Conservation (phyloP, 1,284 basidiomycete genomes). For the Hypsizygus ulmarius region DNA sequence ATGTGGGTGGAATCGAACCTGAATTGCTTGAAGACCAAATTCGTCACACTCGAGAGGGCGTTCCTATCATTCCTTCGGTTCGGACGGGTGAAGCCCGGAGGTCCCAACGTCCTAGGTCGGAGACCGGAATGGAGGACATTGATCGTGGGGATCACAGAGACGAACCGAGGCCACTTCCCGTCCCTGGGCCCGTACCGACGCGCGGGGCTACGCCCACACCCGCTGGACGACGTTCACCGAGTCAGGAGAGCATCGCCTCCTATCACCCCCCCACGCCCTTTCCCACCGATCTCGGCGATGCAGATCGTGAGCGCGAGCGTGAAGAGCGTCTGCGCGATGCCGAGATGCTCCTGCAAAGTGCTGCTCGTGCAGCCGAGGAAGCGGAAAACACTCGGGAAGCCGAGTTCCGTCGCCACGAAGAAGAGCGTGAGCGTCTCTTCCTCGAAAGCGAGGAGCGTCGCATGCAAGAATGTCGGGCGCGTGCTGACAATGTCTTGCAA, state of each 20-base stretch:
- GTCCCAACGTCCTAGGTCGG: no score
- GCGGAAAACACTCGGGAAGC: slow-evolving; percentile 60
- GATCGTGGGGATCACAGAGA: not conserved
- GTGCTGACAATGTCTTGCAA: slow-evolving; percentile 48
- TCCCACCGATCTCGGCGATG: slow-evolving; percentile 34
- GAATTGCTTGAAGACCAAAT: not conserved
- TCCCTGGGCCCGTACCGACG: not conserved
- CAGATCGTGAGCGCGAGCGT: slow-evolving; percentile 52
- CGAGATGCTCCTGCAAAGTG: slow-evolving; percentile 45
- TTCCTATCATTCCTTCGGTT: slow-evolving; percentile 7
- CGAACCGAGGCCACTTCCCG: not conserved
- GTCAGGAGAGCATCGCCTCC: not conserved
- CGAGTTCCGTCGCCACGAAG: slow-evolving; percentile 62
- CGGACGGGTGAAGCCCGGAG: not conserved
- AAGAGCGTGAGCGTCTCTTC: slow-evolving; percentile 61
- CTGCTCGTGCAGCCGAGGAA: slow-evolving; percentile 47
- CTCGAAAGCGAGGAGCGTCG: slow-evolving; percentile 55
- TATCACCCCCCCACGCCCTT: slow-evolving; percentile 28
- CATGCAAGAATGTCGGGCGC: slow-evolving; percentile 49
- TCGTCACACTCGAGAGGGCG: slow-evolving; percentile 6
- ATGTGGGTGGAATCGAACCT: slow-evolving; percentile 1
- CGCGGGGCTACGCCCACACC: not conserved
- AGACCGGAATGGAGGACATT: no score
- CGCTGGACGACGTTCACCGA: not conserved
- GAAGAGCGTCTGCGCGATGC: slow-evolving; percentile 55